A percentile compares a stretch with the other conserved stretches of the same genome.
phyloP scores from a whole-genome alignment of 441 rosid species.

The Populus hybrid region DNA sequence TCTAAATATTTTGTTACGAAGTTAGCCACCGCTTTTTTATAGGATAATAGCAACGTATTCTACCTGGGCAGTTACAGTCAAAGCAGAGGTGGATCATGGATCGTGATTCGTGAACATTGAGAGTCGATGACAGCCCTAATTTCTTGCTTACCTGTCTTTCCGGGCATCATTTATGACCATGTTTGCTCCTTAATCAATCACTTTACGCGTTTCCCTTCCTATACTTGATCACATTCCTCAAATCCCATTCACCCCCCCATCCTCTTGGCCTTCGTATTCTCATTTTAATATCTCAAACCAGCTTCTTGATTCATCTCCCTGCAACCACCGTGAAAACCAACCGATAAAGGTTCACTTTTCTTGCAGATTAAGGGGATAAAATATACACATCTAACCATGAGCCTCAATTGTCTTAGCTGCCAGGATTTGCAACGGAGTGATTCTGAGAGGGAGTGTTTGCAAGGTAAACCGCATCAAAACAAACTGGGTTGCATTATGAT shows the following conservation, averaged over 20 bases:
- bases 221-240: no score
- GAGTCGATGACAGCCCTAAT: neutral
- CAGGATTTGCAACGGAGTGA: constrained; percentile 38
- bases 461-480: neutral
- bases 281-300: neutral
- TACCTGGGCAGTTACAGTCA: neutral
- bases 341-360: neutral
- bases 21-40: neutral
- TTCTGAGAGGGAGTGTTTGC: constrained; percentile 23
- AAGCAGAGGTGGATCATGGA: neutral
- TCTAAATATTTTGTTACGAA: no score
- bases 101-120: neutral
- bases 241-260: no score
- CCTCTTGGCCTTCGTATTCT: neutral
- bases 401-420: constrained; percentile 56
- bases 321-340: neutral
- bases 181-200: neutral
- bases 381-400: constrained; percentile 30
- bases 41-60: neutral
- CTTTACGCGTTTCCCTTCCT: neutral
- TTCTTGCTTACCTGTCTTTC: neutral
- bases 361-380: neutral
- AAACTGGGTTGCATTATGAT: constrained; percentile 18
- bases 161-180: neutral
- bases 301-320: neutral